These are phyloP conservation scores for Centella asiatica DNA, from an alignment of 129 eudicot genomes.

Conservation along the genomic window DNA sequence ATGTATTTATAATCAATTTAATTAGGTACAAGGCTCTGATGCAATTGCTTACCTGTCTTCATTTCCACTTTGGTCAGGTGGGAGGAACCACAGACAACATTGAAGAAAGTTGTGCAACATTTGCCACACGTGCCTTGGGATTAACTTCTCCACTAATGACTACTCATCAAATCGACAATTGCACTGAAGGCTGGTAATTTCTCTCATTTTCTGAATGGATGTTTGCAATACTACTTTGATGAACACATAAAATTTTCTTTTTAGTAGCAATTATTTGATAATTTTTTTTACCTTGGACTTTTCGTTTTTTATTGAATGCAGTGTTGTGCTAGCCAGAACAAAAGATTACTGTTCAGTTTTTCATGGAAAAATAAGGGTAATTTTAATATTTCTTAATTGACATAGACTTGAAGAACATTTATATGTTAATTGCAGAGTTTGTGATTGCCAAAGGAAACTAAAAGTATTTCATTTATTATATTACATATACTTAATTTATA, in stretches of 20 bases:
- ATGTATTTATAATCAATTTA: neutral
- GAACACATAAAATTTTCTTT: no score
- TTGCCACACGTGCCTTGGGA: slow-evolving; percentile 83
- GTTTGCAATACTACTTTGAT: neutral
- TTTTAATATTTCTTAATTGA: slow-evolving; percentile 7
- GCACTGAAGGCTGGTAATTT: slow-evolving; percentile 92
- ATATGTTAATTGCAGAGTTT: neutral
- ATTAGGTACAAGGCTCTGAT: neutral
- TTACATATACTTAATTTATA: neutral
- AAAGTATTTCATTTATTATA: neutral
- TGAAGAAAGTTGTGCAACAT: slow-evolving; percentile 89
- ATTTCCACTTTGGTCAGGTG: slow-evolving; percentile 44
- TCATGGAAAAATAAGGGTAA: slow-evolving; percentile 79
- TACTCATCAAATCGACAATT: slow-evolving; percentile 99
- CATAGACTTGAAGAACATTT: neutral
- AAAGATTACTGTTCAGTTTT: slow-evolving; percentile 87
- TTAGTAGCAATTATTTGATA: no score
- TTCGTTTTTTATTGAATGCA: slow-evolving; percentile 22
- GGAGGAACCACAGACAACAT: slow-evolving; percentile 96
- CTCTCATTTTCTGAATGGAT: neutral
- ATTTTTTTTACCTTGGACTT: neutral
- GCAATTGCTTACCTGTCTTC: neutral
- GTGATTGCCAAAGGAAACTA: neutral
- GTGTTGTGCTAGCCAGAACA: slow-evolving; percentile 85
- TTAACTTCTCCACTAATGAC: slow-evolving; percentile 55